Percentiles rank a stretch among this genome's conserved stretches.
These are phyloP conservation scores for Cytospora leucostoma DNA, from an alignment of 2,329 filamentous ascomycete species.

Conservation along the genomic window DNA sequence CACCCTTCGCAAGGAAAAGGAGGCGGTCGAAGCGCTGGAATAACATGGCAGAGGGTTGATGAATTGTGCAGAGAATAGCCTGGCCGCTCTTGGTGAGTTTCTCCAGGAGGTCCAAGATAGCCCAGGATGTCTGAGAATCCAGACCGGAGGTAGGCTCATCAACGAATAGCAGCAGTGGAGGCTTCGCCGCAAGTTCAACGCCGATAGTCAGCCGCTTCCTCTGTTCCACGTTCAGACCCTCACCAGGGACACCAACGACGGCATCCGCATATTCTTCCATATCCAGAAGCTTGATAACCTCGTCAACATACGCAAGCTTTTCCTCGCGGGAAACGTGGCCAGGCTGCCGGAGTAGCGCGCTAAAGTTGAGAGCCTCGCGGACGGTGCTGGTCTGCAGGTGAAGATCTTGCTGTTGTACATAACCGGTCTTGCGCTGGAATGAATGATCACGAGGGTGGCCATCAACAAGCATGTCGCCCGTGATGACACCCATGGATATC, in stretches of 20 bases:
- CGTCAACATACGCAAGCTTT: slow-evolving; percentile 66
- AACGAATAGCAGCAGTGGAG: slow-evolving; percentile 81
- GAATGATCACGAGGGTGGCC: slow-evolving; percentile 62
- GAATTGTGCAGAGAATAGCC: slow-evolving; percentile 91
- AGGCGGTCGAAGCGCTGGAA: slow-evolving; percentile 85
- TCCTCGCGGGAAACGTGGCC: slow-evolving; percentile 57
- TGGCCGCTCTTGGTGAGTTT: slow-evolving; percentile 85
- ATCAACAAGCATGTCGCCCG: slow-evolving; percentile 69
- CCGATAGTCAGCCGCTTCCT: slow-evolving; percentile 53
- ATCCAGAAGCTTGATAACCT: slow-evolving; percentile 67
- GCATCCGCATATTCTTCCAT: slow-evolving; percentile 69
- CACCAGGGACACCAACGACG: slow-evolving; percentile 66
- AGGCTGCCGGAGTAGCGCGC: slow-evolving; percentile 64
- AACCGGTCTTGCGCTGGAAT: slow-evolving; percentile 69
- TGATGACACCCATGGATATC: slow-evolving; percentile 70
- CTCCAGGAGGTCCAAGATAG: slow-evolving; percentile 80
- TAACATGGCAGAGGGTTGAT: slow-evolving; percentile 87
- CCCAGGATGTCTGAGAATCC: slow-evolving; percentile 88
- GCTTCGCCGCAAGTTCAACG: slow-evolving; percentile 93
- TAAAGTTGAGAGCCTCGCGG: slow-evolving; percentile 65
- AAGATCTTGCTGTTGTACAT: slow-evolving; percentile 69
- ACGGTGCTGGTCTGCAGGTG: slow-evolving; percentile 66
- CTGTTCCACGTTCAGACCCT: slow-evolving; percentile 51
- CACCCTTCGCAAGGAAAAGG: slow-evolving; percentile 72
- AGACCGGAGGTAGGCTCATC: slow-evolving; percentile 91